Conservation (phyloP, 176 grass and related monocot species). For the Musa itinerans region DNA sequence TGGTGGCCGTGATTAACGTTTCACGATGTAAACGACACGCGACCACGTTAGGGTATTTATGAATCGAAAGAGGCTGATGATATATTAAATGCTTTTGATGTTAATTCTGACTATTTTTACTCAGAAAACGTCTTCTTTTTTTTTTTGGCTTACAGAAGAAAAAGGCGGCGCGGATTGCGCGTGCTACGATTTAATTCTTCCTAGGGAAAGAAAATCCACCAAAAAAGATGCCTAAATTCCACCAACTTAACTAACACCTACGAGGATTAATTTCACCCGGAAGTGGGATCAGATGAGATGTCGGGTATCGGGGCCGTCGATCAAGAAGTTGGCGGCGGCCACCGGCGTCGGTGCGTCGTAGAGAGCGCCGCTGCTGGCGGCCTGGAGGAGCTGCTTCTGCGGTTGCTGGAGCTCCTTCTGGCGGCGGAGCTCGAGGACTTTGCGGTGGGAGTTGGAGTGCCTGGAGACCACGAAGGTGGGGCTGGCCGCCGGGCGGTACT, state of each 20-base stretch:
- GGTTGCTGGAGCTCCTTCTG: slow-evolving; percentile 15
- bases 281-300: slow-evolving; percentile 2
- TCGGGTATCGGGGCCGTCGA: slow-evolving; percentile 7
- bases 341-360: background rate
- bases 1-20: too few species aligned
- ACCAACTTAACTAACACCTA: background rate
- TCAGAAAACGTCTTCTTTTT: background rate
- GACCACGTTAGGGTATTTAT: too few species aligned
- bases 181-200: background rate
- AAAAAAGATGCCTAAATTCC: background rate
- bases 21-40: too few species aligned
- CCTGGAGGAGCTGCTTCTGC: background rate
- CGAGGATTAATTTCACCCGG: background rate
- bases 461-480: slow-evolving; percentile 19
- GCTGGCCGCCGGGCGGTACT: slow-evolving; percentile 19
- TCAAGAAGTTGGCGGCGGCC: background rate
- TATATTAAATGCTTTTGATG: too few species aligned
- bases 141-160: background rate
- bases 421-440: slow-evolving; percentile 27
- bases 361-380: background rate
- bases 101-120: too few species aligned
- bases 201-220: background rate
- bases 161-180: background rate
- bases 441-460: slow-evolving; percentile 24
- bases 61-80: too few species aligned